A percentile compares a stretch with the other conserved stretches of the same genome.
Conservation (phyloP, 495 filamentous ascomycete species). For the Hypoxylon trugodes region DNA sequence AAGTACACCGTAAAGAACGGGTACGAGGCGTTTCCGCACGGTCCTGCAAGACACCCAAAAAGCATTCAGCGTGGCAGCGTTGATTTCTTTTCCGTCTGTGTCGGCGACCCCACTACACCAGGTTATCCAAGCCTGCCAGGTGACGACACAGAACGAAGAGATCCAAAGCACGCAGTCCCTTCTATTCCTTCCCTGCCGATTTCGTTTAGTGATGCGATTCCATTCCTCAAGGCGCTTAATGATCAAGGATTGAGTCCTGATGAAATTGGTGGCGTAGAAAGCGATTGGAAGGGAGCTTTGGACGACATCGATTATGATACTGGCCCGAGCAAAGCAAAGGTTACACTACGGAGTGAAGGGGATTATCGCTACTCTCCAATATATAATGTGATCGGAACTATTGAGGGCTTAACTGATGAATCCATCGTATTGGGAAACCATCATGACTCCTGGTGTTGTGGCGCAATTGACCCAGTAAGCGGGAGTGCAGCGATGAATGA, state of each 20-base stretch:
- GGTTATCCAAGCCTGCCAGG: slow-evolving; percentile 76
- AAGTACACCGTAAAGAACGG: slow-evolving; percentile 77
- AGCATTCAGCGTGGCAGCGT: slow-evolving; percentile 82
- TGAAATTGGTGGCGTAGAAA: neutral
- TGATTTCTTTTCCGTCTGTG: slow-evolving; percentile 68
- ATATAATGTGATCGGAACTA: slow-evolving; percentile 86
- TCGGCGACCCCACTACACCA: slow-evolving; percentile 72
- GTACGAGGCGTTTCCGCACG: slow-evolving; percentile 74
- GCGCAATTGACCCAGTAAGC: slow-evolving; percentile 58
- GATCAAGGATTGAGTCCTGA: slow-evolving; percentile 62
- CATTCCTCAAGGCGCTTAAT: slow-evolving; percentile 78
- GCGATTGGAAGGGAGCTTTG: slow-evolving; percentile 67
- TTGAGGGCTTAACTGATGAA: slow-evolving; percentile 77
- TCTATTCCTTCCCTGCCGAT: slow-evolving; percentile 84
- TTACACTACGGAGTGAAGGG: slow-evolving; percentile 76
- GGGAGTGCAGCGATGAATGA: slow-evolving; percentile 69
- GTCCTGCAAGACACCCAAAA: slow-evolving; percentile 78
- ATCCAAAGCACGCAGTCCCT: slow-evolving; percentile 67
- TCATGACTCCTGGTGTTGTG: slow-evolving; percentile 73
- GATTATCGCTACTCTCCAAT: slow-evolving; percentile 66
- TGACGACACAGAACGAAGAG: slow-evolving; percentile 72
- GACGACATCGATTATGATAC: slow-evolving; percentile 77
- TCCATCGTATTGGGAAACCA: slow-evolving; percentile 85
- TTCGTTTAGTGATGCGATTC: slow-evolving; percentile 78
- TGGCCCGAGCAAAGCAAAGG: slow-evolving; percentile 71